Base-by-base conservation (phyloP, 495 filamentous ascomycete genomes). In the Penicillium psychrofluorescens region DNA sequence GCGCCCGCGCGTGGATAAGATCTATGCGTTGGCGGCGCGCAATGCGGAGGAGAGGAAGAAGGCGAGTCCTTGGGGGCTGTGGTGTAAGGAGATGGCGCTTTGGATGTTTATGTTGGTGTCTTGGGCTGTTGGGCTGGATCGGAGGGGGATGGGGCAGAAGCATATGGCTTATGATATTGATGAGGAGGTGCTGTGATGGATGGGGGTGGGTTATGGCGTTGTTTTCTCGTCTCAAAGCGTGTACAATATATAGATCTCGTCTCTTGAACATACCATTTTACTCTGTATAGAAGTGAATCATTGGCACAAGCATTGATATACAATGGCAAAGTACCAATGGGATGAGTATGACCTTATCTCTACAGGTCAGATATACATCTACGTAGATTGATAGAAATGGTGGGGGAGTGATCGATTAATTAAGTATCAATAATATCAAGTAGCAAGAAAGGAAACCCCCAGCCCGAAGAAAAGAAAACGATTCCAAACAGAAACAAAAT, bases 101-200 rank as follows among this genome's bases (percentile, higher is more conserved):
- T 49, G 46, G 10, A 13, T 50, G 29, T 39, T 22, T 4, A 42
- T 56, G 15, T 49, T 28, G 13, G 8, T 58, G 2, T 44, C 40
- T 7, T 41, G 49, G 37, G 41, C 49, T 32, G 27, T 69, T 11
- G 51, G 49, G 4, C 12, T 52, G 27, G 53, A 55, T 12, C 45
- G 47, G 32, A 37, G 38, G 36, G 59, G 58, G 29, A 36, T 61
- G 30, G 53, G 51, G 36, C 53, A 67, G 37, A 40, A 41, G 13
- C 44, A 67, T 51, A 29, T 68, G 44, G 48, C 54, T 0, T 57
- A 62, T 40, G 56, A 68, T 27, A 50, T 70, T 38, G 55, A 62
- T 35, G 38, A 49, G 32, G 63, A 35, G 27, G 41, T 39, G 28
- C 39, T 56, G n/a, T 39, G 41, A 42, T 29, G 8, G 31, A 7